Percentiles rank a stretch among this genome's conserved stretches.
These are phyloP conservation scores for Tulasnella sp. DNA, from an alignment of 768 basidiomycete genomes.

Conservation along the genomic window DNA sequence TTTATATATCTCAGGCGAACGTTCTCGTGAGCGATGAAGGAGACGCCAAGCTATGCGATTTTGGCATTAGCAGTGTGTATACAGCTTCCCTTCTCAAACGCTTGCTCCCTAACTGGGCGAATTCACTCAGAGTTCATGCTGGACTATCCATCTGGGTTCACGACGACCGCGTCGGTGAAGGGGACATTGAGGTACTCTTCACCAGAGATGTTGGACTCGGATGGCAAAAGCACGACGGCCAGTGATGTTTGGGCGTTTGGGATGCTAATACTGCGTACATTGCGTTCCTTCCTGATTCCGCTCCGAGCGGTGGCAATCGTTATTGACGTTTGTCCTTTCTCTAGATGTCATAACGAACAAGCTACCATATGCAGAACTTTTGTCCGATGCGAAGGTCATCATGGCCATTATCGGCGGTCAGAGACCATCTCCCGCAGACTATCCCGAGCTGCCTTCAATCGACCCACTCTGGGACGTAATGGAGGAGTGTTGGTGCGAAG, in stretches of 20 bases:
- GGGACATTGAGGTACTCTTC: constrained; percentile 14
- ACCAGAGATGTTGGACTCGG: constrained; percentile 3
- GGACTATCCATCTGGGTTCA: background rate
- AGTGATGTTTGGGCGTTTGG: constrained; percentile 23
- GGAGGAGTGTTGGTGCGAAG: constrained; percentile 11
- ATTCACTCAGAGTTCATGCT: background rate
- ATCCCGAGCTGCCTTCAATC: background rate
- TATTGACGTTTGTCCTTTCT: background rate
- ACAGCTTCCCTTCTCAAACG: background rate
- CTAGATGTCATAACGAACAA: constrained; percentile 18
- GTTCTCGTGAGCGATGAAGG: constrained; percentile 18
- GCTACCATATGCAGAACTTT: background rate
- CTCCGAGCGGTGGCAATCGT: background rate
- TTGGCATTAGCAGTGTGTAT: constrained; percentile 10
- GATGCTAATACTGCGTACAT: background rate
- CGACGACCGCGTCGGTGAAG: background rate
- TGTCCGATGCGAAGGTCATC: background rate
- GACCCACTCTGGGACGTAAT: constrained; percentile 13
- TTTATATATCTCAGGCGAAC: background rate
- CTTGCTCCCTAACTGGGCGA: too few species aligned
- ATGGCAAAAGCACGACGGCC: background rate
- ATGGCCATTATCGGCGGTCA: constrained; percentile 4
- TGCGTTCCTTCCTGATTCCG: background rate
- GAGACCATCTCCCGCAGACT: background rate
- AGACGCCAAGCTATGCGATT: constrained; percentile 25